Conservation (phyloP, 2,329 filamentous ascomycete species). For the Calonectria ilicicola region DNA sequence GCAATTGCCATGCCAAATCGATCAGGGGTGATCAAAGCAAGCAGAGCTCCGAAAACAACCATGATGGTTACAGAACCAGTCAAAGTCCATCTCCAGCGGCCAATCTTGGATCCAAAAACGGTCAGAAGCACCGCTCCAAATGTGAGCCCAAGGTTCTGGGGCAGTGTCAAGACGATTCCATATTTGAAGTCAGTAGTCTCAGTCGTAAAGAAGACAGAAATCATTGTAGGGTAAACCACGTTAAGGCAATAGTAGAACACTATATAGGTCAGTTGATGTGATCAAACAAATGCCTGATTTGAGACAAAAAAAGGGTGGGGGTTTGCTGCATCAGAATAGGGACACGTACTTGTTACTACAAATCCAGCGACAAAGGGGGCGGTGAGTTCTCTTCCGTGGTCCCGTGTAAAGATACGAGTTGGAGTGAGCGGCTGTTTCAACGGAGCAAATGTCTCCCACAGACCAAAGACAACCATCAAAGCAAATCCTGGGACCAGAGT, state of each 20-base stretch:
- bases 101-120: constrained; percentile 54
- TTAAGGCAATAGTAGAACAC: constrained; percentile 63
- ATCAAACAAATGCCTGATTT: neutral
- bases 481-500: constrained; percentile 50
- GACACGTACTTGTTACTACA: constrained; percentile 53
- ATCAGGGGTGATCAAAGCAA: constrained; percentile 56
- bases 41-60: constrained; percentile 59
- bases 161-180: constrained; percentile 49
- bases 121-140: constrained; percentile 56
- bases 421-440: constrained; percentile 56
- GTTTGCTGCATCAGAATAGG: neutral
- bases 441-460: constrained; percentile 53
- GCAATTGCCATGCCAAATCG: constrained; percentile 60
- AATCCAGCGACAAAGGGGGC: constrained; percentile 57
- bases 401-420: constrained; percentile 57
- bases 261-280: neutral
- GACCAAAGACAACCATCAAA: constrained; percentile 49
- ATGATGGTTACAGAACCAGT: constrained; percentile 57
- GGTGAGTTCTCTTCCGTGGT: constrained; percentile 59
- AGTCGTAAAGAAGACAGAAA: constrained; percentile 37
- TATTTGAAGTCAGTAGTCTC: constrained; percentile 26
- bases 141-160: constrained; percentile 58
- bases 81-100: constrained; percentile 60
- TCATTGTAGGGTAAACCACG: constrained; percentile 61
- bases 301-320: neutral